Evolutionary conservation across 169 alveolate genomes (phyloP).

Genomic region (Fabrea salina): DNA sequence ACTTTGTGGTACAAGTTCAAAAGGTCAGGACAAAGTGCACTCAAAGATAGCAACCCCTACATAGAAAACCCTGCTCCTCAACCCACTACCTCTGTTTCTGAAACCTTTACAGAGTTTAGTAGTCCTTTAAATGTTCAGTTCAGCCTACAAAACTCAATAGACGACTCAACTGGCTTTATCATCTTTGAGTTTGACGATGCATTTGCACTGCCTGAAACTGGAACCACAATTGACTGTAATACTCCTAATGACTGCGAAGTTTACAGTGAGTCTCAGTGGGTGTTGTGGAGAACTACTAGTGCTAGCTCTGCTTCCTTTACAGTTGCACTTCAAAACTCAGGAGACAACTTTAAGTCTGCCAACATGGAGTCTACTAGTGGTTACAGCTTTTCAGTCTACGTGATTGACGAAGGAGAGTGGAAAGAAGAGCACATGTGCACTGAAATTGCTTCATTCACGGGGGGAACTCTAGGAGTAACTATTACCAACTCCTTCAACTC

Average conservation of each 20-base stretch:
- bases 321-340: not conserved
- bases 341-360: not conserved
- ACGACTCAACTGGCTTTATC: not conserved
- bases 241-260: not conserved
- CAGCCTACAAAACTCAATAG: not conserved
- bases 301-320: not conserved
- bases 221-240: conserved; percentile 2
- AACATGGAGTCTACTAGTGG: not conserved
- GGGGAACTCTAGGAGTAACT: not conserved
- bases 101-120: not conserved
- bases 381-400: conserved; percentile 9
- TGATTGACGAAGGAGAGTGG: conserved; percentile 2
- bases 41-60: not conserved
- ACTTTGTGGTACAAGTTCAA: not conserved
- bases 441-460: not conserved
- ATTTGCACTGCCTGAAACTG: conserved; percentile 7
- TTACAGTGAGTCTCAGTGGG: not conserved
- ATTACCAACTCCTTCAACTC: not conserved
- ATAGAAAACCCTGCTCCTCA: not conserved
- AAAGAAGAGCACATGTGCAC: conserved; percentile 13
- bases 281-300: not conserved
- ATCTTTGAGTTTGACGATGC: conserved; percentile 30
- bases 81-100: not conserved
- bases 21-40: not conserved
- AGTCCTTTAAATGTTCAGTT: not conserved